Conservation (phyloP, 805 yeast genomes). For the Myxozyma mucilagina region DNA sequence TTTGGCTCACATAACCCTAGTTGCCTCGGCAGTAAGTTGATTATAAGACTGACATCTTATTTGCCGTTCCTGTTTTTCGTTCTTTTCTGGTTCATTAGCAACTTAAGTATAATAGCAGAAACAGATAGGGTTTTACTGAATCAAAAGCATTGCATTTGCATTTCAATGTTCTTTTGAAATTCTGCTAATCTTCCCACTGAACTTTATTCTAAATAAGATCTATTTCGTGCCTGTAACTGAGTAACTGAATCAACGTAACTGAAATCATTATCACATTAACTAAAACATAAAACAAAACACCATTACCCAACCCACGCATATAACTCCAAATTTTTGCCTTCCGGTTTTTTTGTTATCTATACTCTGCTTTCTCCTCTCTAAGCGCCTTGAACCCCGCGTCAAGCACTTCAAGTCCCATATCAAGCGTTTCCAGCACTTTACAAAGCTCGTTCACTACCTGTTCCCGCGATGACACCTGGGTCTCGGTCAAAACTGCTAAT, state of each 20-base stretch:
- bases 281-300: background rate
- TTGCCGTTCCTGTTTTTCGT: too few relatives aligned
- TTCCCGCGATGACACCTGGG: constrained; percentile 3
- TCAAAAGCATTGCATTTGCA: too few relatives aligned
- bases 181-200: background rate
- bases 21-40: too few relatives aligned
- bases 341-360: background rate
- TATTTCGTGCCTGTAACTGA: too few relatives aligned
- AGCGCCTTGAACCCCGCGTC: constrained; percentile 27
- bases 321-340: background rate
- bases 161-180: background rate
- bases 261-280: background rate
- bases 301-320: background rate
- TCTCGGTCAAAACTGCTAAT: constrained; percentile 15
- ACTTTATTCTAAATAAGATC: background rate
- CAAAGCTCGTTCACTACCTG: constrained; percentile 22
- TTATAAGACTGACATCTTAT: too few relatives aligned
- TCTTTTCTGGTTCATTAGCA: too few relatives aligned
- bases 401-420: constrained; percentile 25
- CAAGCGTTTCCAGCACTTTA: constrained; percentile 16
- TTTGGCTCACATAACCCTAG: too few relatives aligned
- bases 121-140: too few relatives aligned
- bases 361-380: constrained; percentile 23
- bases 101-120: too few relatives aligned
- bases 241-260: too few relatives aligned